Evolutionary conservation across 2,329 filamentous ascomycete species (phyloP).

Genomic region (Trichoderma atrobrunneum): DNA sequence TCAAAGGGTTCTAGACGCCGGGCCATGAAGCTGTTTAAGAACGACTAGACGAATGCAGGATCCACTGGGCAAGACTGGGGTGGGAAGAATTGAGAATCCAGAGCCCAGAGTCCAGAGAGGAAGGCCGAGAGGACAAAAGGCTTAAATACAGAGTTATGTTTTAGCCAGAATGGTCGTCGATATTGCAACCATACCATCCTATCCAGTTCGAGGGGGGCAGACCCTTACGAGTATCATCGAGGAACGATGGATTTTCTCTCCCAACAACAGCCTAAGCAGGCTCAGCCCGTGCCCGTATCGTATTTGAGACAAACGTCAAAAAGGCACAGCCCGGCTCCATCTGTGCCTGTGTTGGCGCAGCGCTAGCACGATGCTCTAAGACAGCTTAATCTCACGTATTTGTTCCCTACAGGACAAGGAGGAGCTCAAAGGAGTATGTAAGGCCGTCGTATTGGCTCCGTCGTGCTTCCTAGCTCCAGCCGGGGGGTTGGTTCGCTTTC

Average conservation of each 20-base stretch:
- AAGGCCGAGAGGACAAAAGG: not conserved
- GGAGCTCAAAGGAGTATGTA: not conserved
- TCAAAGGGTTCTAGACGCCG: not conserved
- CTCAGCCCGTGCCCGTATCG: not conserved
- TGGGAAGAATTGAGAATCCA: not conserved
- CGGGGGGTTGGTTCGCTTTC: not conserved
- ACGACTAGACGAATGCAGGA: not conserved
- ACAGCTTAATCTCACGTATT: slow-evolving; percentile 11
- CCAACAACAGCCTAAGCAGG: not conserved
- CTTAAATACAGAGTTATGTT: slow-evolving; percentile 14
- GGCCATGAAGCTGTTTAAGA: not conserved
- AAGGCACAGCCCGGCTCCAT: not conserved
- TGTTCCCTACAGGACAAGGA: not conserved
- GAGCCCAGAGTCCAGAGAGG: not conserved
- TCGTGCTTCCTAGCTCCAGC: not conserved
- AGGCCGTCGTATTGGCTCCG: not conserved
- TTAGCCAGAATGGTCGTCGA: not conserved
- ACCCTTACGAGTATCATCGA: too few relatives aligned
- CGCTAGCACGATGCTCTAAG: not conserved
- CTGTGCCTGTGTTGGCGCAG: not conserved
- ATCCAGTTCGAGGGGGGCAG: not conserved
- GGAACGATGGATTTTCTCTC: not conserved
- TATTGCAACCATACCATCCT: not conserved
- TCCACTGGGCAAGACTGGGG: not conserved
- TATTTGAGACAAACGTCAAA: not conserved